Evolutionary conservation across 1,284 basidiomycete genomes (phyloP).

Genomic region (Rhizoctonia solani): DNA sequence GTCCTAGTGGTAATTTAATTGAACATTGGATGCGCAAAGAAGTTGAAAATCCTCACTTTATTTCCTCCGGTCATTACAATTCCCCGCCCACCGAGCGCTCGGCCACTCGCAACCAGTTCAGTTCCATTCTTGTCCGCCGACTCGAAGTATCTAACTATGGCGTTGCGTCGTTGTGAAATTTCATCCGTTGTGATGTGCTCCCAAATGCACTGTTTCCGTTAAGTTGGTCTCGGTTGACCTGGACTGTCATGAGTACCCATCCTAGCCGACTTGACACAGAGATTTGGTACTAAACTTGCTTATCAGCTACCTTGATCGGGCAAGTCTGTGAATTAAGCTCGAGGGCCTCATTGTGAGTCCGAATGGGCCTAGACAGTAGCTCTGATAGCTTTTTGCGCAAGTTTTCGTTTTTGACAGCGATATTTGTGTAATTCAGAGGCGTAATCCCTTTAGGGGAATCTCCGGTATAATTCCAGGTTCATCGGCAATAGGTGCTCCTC

Average conservation of each 20-base stretch:
- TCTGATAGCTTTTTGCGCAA: conserved; percentile 3
- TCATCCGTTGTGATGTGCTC: conserved; percentile 41
- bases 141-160: conserved; percentile 46
- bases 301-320: conserved; percentile 35
- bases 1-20: conserved; percentile 42
- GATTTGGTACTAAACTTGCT: conserved; percentile 25
- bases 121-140: conserved; percentile 42
- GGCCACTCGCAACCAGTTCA: conserved; percentile 42
- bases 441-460: not conserved
- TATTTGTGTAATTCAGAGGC: not conserved
- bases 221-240: conserved; percentile 49
- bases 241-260: conserved; percentile 37
- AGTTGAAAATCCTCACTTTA: conserved; percentile 41
- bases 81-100: conserved; percentile 42
- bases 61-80: conserved; percentile 52
- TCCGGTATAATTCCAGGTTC: conserved; percentile 10
- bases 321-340: conserved; percentile 32
- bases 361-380: conserved; percentile 32
- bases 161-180: conserved; percentile 43
- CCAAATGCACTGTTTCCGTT: conserved; percentile 47
- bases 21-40: not conserved
- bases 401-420: not conserved
- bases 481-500: conserved; percentile 4
- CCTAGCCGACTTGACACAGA: not conserved
- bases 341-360: conserved; percentile 24